phyloP scores from a whole-genome alignment of 2,329 filamentous ascomycete species.

The Stylonectria norvegica region DNA sequence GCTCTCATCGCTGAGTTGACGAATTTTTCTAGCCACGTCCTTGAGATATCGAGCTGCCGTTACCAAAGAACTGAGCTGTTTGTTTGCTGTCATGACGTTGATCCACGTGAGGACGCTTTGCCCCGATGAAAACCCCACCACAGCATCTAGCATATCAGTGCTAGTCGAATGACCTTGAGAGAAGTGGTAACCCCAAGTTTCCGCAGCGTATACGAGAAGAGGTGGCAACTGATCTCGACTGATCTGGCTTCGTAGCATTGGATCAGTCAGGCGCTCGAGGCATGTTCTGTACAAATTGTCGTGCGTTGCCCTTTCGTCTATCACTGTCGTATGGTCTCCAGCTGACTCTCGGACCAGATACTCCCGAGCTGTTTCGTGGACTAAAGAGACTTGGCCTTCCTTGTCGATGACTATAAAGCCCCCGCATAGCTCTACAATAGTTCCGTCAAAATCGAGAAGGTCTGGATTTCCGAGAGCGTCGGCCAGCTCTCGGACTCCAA shows the following conservation, averaged over 20 bases:
- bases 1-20: constrained; percentile 1
- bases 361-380: constrained; percentile 36
- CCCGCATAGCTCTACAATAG: constrained; percentile 29
- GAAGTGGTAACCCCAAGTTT: constrained; percentile 27
- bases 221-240: background rate
- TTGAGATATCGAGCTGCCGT: background rate
- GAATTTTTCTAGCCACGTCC: background rate
- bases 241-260: constrained; percentile 11
- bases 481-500: constrained; percentile 23
- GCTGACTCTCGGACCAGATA: constrained; percentile 23
- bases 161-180: background rate
- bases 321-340: constrained; percentile 4
- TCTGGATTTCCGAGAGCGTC: constrained; percentile 20
- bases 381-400: constrained; percentile 23
- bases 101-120: constrained; percentile 33
- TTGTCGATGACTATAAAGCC: constrained; percentile 32
- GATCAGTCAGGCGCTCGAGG: constrained; percentile 22
- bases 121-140: constrained; percentile 24
- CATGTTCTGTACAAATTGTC: constrained; percentile 20
- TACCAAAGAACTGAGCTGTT: constrained; percentile 26
- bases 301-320: constrained; percentile 17
- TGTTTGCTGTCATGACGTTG: constrained; percentile 21
- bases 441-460: constrained; percentile 23
- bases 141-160: constrained; percentile 3
- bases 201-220: background rate